phyloP scores from a whole-genome alignment of 441 rosid species.

The Arabidopsis hybrid region DNA sequence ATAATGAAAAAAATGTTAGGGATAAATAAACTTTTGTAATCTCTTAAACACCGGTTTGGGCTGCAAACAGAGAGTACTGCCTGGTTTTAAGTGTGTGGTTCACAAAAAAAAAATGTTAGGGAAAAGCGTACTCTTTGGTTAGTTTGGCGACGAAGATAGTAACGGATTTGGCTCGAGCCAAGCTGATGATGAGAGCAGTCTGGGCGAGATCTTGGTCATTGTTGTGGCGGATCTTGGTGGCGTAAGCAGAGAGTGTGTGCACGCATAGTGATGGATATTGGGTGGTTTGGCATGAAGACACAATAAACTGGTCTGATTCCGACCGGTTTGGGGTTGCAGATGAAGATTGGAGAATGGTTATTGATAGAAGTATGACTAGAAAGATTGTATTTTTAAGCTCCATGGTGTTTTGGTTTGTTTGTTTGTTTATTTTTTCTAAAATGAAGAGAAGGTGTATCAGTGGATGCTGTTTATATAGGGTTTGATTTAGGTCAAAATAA shows the following conservation, averaged over 20 bases:
- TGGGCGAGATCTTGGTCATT: conserved; percentile 68
- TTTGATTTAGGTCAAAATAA: conserved; percentile 28
- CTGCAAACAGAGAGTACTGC: not conserved
- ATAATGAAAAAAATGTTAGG: not conserved
- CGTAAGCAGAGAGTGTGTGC: conserved; percentile 62
- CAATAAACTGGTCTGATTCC: conserved; percentile 44
- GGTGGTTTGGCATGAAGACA: conserved; percentile 68
- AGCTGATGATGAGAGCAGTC: conserved; percentile 72
- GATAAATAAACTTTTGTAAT: not conserved
- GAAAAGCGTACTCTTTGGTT: conserved; percentile 45
- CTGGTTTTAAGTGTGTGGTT: not conserved
- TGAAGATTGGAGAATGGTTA: conserved; percentile 30
- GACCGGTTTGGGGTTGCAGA: conserved; percentile 35
- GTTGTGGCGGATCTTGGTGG: conserved; percentile 57
- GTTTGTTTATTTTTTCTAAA: not conserved
- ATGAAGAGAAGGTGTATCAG: conserved; percentile 19
- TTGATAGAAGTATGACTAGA: conserved; percentile 33
- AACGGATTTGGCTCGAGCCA: conserved; percentile 62
- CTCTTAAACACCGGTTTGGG: not conserved
- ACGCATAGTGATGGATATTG: conserved; percentile 73
- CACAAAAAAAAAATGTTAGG: not conserved
- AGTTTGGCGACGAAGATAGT: conserved; percentile 54
- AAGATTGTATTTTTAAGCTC: conserved; percentile 25
- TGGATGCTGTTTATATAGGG: conserved; percentile 24
- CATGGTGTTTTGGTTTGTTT: conserved; percentile 24